Evolutionary conservation across 228 moss, liverwort and hornwort genomes (phyloP).

Genomic region (Sphagnum fallax): DNA sequence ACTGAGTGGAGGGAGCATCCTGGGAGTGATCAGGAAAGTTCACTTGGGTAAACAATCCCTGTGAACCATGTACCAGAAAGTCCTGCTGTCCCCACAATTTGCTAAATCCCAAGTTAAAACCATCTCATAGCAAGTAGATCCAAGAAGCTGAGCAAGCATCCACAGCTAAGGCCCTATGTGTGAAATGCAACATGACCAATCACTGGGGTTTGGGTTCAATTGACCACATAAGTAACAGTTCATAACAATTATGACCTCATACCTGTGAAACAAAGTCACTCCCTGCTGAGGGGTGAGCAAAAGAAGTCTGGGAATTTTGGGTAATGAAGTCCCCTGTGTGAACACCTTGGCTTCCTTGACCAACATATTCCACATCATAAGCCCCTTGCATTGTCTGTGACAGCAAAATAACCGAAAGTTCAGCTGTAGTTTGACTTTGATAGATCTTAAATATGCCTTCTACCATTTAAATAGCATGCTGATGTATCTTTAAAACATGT

Average conservation of each 20-base stretch:
- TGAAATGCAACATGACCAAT: too few relatives aligned
- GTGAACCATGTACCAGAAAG: slow-evolving; percentile 59
- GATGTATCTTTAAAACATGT: too few relatives aligned
- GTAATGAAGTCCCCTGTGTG: slow-evolving; percentile 79
- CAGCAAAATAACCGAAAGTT: background rate
- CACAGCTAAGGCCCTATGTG: too few relatives aligned
- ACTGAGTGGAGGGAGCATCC: slow-evolving; percentile 81
- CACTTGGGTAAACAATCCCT: slow-evolving; percentile 93
- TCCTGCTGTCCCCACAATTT: slow-evolving; percentile 36
- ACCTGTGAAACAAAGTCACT: slow-evolving; percentile 89
- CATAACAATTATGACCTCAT: background rate
- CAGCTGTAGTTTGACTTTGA: too few relatives aligned
- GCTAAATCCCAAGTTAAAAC: background rate
- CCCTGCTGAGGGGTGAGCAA: slow-evolving; percentile 57
- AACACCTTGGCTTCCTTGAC: slow-evolving; percentile 70
- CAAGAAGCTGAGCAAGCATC: background rate
- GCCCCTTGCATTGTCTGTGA: slow-evolving; percentile 54
- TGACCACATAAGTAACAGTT: too few relatives aligned
- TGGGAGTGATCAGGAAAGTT: slow-evolving; percentile 87
- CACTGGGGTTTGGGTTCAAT: too few relatives aligned
- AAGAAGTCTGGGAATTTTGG: slow-evolving; percentile 76
- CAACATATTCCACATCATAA: slow-evolving; percentile 81
- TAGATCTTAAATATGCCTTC: too few relatives aligned
- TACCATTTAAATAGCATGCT: too few relatives aligned
- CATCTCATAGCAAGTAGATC: background rate